These are phyloP conservation scores for Sphagnum tenellum DNA, from an alignment of 225 moss, liverwort and hornwort genomes.

Conservation along the genomic window DNA sequence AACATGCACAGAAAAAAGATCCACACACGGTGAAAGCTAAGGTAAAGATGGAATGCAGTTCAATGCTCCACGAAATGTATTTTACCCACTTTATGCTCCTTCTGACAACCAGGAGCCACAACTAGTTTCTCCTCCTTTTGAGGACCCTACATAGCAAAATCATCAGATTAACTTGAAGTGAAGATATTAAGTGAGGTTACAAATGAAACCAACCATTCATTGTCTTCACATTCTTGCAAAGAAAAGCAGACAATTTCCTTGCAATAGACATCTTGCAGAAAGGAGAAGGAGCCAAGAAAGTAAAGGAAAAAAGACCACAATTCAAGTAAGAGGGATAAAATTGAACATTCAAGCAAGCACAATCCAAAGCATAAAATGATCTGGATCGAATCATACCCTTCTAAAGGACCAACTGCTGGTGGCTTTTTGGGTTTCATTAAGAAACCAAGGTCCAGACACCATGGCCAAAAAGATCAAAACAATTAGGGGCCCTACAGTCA, in stretches of 20 bases:
- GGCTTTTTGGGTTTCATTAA: slow-evolving; percentile 58
- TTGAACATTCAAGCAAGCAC: too few relatives aligned
- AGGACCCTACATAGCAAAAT: neutral
- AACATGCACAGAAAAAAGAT: slow-evolving; percentile 92
- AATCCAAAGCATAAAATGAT: neutral
- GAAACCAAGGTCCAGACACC: slow-evolving; percentile 68
- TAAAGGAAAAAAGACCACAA: too few relatives aligned
- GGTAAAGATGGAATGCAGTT: slow-evolving; percentile 73
- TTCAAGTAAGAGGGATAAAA: too few relatives aligned
- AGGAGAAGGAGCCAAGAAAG: neutral
- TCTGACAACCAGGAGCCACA: slow-evolving; percentile 14
- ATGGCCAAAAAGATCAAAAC: slow-evolving; percentile 78
- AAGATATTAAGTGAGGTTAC: too few relatives aligned
- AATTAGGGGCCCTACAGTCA: slow-evolving; percentile 66
- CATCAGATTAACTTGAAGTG: neutral
- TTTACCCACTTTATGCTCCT: slow-evolving; percentile 70
- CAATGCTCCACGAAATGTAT: slow-evolving; percentile 95
- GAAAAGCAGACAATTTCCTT: too few relatives aligned
- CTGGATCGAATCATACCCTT: neutral
- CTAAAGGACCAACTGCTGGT: slow-evolving; percentile 10
- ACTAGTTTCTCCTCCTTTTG: slow-evolving; percentile 11
- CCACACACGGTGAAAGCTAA: slow-evolving; percentile 97
- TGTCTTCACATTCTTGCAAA: too few relatives aligned
- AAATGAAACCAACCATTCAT: too few relatives aligned
- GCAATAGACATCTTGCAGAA: neutral